Evolutionary conservation across 345 rosid genomes (phyloP).

Genomic region (Murraya koenigii): DNA sequence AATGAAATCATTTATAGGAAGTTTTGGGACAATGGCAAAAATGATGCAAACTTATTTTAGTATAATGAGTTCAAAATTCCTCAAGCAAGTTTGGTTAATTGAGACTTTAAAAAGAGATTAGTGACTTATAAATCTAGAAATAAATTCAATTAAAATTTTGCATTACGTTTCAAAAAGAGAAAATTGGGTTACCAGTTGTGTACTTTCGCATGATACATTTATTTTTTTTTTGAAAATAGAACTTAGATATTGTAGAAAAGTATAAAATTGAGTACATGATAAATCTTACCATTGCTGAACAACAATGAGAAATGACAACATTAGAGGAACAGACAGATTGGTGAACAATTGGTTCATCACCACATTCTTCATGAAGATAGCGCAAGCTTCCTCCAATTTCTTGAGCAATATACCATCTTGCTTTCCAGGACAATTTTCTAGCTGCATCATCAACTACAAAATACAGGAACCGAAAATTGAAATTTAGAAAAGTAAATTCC

Average conservation of each 20-base stretch:
- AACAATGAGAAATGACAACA: conserved; percentile 26
- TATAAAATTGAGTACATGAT: no score
- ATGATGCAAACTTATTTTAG: no score
- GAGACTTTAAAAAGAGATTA: background rate
- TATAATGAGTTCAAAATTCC: background rate
- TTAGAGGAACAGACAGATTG: conserved; percentile 35
- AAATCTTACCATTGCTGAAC: conserved; percentile 34
- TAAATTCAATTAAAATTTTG: no score
- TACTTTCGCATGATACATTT: background rate
- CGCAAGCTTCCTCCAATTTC: conserved; percentile 44
- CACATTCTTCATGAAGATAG: conserved; percentile 54
- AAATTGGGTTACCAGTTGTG: no score
- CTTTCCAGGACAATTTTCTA: conserved; percentile 38
- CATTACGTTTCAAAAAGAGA: no score
- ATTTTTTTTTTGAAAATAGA: no score
- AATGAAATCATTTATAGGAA: no score
- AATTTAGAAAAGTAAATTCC: no score
- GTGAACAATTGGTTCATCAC: conserved; percentile 44
- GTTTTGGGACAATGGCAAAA: background rate
- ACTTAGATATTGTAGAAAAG: no score
- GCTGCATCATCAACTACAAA: conserved; percentile 33
- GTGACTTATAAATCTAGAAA: no score
- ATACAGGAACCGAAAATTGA: background rate
- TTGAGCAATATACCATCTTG: conserved; percentile 46
- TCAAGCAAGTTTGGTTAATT: background rate